These are phyloP conservation scores for Populus tomentosa DNA, from an alignment of 441 rosid species.

Conservation along the genomic window DNA sequence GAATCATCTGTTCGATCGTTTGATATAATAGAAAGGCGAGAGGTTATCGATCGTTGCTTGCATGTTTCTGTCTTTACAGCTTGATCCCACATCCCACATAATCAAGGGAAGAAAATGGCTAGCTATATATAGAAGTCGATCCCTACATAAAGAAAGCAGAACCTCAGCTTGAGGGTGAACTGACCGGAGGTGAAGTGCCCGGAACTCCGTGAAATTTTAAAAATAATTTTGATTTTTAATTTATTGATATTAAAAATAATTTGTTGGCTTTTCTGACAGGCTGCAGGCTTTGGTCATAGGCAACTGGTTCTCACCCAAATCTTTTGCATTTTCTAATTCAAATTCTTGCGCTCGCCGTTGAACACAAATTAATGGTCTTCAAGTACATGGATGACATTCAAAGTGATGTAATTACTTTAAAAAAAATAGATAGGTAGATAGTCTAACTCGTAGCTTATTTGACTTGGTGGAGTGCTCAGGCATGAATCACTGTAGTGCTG, in stretches of 20 bases:
- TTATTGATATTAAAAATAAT: neutral
- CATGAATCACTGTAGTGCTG: neutral
- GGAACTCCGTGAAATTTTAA: too few species aligned
- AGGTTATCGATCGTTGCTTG: neutral
- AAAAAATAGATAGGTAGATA: neutral
- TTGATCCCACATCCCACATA: neutral
- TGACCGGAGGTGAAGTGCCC: too few species aligned
- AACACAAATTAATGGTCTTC: neutral
- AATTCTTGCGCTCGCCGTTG: neutral
- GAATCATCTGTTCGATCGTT: neutral
- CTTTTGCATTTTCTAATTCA: neutral
- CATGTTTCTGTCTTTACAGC: neutral
- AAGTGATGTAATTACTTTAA: neutral
- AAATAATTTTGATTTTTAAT: too few species aligned
- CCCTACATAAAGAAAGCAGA: neutral
- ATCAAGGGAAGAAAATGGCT: neutral
- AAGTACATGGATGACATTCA: neutral
- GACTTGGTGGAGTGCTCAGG: neutral
- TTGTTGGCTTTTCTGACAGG: neutral
- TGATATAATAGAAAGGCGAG: neutral
- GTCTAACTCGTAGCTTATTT: neutral
- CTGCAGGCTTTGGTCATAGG: constrained; percentile 4
- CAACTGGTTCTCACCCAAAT: neutral
- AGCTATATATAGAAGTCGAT: too few species aligned
- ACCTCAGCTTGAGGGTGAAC: neutral